Base-by-base conservation (phyloP, 1,284 basidiomycete species). In the Lignosus rhinocerotis region DNA sequence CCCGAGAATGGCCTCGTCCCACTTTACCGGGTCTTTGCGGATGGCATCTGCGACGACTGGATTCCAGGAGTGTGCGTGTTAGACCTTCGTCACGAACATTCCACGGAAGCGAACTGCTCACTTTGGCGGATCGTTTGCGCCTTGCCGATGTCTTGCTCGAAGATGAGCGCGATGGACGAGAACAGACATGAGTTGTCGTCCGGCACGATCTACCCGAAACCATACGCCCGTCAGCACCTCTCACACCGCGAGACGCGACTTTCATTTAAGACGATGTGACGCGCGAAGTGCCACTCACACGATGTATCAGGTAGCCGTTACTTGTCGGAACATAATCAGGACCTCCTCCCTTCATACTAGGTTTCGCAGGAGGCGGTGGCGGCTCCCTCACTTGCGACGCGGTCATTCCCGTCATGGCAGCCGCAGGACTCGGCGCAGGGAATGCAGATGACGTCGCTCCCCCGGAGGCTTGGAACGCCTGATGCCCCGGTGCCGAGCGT, bases 171-270 rank as follows among this genome's bases (percentile, higher is more conserved):
- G 36, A 94, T 78, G 2, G 93, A 87, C 5, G 89, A 90, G 76
- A 97, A 98, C 38, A 98, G 77, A 73, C 95, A 98, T 3, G 93
- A 92, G 66, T 96, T 97, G 74, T 96, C 93, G 69, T 96, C 94
- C 12, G 93, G 94, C 9, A 96, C 92, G 55, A 94, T 80, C 84
- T 93, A 61, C n/a, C n/a, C 64, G n/a, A 45, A 65, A 70, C 36
- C 7, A 14, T 9, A 7, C 25, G 3, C 10, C 14, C 17, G 14
- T 62, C 47, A 61, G 49, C 34, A 49, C 36, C n/a, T 11, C 38
- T 19, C 25, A 19, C 30, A 12, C 10, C 12, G 36, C 34, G 30
- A 17, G 6, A 43, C n/a, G n/a, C 6, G 6, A 16, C 21, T 2
- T 2, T 14, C 8, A 41, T 19, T 10, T 31, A 16, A 53, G 12